Conservation (phyloP, 257 asterid species). For the Prunella vulgaris region DNA sequence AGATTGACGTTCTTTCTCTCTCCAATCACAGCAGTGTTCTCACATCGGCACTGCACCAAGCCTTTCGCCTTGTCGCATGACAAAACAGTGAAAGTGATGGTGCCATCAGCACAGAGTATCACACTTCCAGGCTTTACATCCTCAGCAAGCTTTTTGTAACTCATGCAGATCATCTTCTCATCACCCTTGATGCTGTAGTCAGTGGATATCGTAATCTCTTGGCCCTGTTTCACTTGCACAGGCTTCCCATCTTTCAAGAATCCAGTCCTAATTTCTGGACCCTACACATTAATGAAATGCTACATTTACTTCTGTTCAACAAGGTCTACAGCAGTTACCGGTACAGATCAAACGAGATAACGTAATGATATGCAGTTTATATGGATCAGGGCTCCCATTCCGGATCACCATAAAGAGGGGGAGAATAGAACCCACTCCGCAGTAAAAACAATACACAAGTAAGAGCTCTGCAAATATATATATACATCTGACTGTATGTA, state of each 20-base stretch:
- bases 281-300: constrained; percentile 29
- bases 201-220: constrained; percentile 57
- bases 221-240: constrained; percentile 56
- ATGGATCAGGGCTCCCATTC: background rate
- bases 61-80: constrained; percentile 50
- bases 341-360: background rate
- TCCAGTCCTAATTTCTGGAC: constrained; percentile 73
- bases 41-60: constrained; percentile 52
- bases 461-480: background rate
- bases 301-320: background rate
- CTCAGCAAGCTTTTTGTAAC: constrained; percentile 61
- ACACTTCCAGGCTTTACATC: constrained; percentile 52
- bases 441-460: background rate
- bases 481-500: background rate
- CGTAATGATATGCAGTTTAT: background rate
- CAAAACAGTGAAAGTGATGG: constrained; percentile 52
- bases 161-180: constrained; percentile 57
- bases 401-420: background rate
- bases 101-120: constrained; percentile 67
- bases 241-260: constrained; percentile 59
- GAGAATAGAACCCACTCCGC: background rate
- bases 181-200: constrained; percentile 63
- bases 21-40: constrained; percentile 63
- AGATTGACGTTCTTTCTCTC: constrained; percentile 76
- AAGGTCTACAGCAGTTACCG: background rate